phyloP scores from a whole-genome alignment of 164 flowering plant species.

The Malania oleifera region DNA sequence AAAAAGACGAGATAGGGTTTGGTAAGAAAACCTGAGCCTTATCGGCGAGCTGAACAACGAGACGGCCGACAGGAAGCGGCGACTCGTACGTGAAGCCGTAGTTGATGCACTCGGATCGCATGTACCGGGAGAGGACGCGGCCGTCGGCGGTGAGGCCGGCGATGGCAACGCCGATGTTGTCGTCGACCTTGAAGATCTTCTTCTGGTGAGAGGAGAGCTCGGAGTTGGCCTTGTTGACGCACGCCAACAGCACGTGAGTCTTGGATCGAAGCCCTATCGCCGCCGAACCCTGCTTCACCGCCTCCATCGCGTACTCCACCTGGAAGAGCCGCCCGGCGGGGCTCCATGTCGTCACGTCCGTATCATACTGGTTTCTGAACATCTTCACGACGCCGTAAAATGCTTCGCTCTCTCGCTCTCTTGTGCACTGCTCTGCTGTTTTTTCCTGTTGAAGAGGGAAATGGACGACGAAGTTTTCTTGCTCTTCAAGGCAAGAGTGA shows the following conservation, averaged over 20 bases:
- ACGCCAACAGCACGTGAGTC: constrained; percentile 80
- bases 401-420: not conserved
- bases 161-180: constrained; percentile 92
- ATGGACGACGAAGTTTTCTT: constrained; percentile 14
- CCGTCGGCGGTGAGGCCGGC: constrained; percentile 98
- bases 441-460: not conserved
- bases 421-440: not conserved
- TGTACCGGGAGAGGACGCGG: constrained; percentile 74
- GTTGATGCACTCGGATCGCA: constrained; percentile 84
- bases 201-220: constrained; percentile 94
- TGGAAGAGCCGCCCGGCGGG: constrained; percentile 89
- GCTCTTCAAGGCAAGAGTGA: constrained; percentile 16
- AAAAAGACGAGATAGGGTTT: not conserved
- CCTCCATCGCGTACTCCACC: constrained; percentile 99
- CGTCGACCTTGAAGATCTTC: constrained; percentile 95
- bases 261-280: constrained; percentile 96
- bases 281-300: constrained; percentile 97
- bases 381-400: constrained; percentile 20
- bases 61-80: constrained; percentile 84
- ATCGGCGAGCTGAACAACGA: constrained; percentile 93
- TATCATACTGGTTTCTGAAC: constrained; percentile 88
- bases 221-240: constrained; percentile 83
- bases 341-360: constrained; percentile 92
- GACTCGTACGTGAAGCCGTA: constrained; percentile 74
- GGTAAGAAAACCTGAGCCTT: constrained; percentile 73